Evolutionary conservation across 2,329 filamentous ascomycete genomes (phyloP).

Genomic region (Phoma sp.): DNA sequence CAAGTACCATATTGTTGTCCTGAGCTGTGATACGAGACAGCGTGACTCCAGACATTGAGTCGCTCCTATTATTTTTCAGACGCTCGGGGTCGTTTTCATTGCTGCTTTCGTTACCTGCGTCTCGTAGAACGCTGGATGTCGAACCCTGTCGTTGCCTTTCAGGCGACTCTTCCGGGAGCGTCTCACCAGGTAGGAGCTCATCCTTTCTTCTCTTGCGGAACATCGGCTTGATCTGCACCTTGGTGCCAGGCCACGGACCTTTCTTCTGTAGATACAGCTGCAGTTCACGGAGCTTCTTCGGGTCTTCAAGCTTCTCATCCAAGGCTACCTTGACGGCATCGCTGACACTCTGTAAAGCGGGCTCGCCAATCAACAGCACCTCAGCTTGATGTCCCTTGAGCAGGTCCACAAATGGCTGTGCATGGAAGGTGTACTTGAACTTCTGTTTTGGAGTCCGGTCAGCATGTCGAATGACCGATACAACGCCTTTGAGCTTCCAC

Average conservation of each 20-base stretch:
- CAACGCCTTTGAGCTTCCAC: slow-evolving; percentile 98
- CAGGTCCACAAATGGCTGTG: slow-evolving; percentile 91
- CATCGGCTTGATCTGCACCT: slow-evolving; percentile 99
- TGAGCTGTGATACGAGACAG: slow-evolving; percentile 93
- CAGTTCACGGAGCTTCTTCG: slow-evolving; percentile 81
- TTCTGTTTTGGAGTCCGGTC: slow-evolving; percentile 99
- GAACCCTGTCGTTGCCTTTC: slow-evolving; percentile 31
- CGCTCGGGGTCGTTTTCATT: slow-evolving; percentile 24
- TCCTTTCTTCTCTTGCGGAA: slow-evolving; percentile 86
- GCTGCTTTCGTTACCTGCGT: slow-evolving; percentile 27
- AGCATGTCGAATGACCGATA: slow-evolving; percentile 93
- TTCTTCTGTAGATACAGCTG: slow-evolving; percentile 91
- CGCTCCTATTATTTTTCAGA: slow-evolving; percentile 58
- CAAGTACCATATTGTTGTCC: slow-evolving; percentile 89
- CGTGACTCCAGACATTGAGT: slow-evolving; percentile 87
- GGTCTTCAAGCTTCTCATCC: slow-evolving; percentile 80
- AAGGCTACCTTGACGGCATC: slow-evolving; percentile 85
- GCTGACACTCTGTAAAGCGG: slow-evolving; percentile 85
- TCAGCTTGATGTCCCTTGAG: slow-evolving; percentile 96
- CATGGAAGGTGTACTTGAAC: slow-evolving; percentile 99
- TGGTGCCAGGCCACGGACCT: slow-evolving; percentile 91
- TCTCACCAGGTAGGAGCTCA: slow-evolving; percentile 52
- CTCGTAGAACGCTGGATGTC: slow-evolving; percentile 24
- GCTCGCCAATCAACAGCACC: slow-evolving; percentile 89
- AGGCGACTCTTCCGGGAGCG: slow-evolving; percentile 37